These are phyloP conservation scores for Scheffersomyces stambukii DNA, from an alignment of 1,139 yeast species.

Conservation along the genomic window DNA sequence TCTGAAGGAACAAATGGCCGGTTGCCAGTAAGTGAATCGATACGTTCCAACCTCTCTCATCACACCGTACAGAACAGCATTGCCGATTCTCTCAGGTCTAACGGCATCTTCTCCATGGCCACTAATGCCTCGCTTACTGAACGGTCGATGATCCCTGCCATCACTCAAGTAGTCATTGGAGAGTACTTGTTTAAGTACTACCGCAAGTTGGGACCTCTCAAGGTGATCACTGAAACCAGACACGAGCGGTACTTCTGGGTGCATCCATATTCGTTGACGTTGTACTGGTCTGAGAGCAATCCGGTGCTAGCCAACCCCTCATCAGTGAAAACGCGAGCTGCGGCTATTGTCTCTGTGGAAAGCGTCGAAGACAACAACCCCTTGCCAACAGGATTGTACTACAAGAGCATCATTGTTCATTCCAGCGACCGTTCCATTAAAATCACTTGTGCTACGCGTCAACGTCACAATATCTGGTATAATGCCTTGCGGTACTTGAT, in stretches of 20 bases:
- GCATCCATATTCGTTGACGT: conserved; percentile 86
- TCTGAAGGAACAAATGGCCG: conserved; percentile 1
- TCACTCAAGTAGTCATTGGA: conserved; percentile 79
- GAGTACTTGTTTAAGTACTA: conserved; percentile 86
- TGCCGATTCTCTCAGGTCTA: conserved; percentile 29
- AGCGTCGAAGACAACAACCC: conserved; percentile 85
- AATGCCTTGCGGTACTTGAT: conserved; percentile 77
- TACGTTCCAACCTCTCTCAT: conserved; percentile 30
- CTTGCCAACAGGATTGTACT: conserved; percentile 83
- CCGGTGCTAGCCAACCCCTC: conserved; percentile 75
- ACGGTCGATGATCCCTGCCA: conserved; percentile 75
- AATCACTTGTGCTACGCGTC: conserved; percentile 83
- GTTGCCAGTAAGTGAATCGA: conserved; percentile 20
- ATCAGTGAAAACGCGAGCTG: conserved; percentile 65
- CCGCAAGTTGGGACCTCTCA: conserved; percentile 70
- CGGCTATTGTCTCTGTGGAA: conserved; percentile 76
- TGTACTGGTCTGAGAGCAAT: conserved; percentile 84
- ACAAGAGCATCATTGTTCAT: conserved; percentile 75
- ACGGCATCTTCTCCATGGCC: conserved; percentile 50
- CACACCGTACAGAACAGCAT: conserved; percentile 22
- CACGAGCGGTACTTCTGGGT: conserved; percentile 96
- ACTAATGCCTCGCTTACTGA: conserved; percentile 71
- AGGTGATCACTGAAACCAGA: conserved; percentile 71
- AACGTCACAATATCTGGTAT: conserved; percentile 89
- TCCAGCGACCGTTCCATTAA: conserved; percentile 68